A percentile compares a stretch with the other conserved stretches of the same genome.
These are phyloP conservation scores for Colletotrichum orchidophilum DNA, from an alignment of 2,329 filamentous ascomycete species.

Conservation along the genomic window DNA sequence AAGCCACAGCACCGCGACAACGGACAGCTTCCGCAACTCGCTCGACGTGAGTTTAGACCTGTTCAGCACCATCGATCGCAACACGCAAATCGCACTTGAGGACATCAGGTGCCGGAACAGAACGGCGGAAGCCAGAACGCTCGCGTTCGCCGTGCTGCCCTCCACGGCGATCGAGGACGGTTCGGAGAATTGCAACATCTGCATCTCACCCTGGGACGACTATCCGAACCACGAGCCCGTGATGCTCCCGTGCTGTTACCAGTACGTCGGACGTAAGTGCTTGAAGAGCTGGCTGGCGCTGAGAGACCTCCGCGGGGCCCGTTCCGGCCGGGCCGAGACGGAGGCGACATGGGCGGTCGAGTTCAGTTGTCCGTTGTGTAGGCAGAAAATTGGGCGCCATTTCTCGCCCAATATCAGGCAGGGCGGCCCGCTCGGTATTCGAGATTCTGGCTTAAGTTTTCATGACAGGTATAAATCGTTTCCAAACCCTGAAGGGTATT, in stretches of 20 bases:
- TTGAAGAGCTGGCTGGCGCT: constrained; percentile 15
- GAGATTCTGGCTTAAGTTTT: background rate
- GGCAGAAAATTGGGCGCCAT: background rate
- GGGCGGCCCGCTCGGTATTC: background rate
- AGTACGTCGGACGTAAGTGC: constrained; percentile 15
- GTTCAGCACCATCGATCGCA: constrained; percentile 6
- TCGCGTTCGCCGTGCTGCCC: background rate
- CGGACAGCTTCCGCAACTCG: background rate
- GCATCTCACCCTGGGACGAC: constrained; percentile 1
- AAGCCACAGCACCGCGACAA: background rate
- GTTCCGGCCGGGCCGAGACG: background rate
- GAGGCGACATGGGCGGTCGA: background rate
- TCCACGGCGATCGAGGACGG: background rate
- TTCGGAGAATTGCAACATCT: background rate
- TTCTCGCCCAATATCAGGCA: constrained; percentile 8
- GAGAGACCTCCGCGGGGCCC: background rate
- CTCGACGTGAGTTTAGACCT: background rate
- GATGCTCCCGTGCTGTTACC: constrained; percentile 14
- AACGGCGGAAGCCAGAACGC: background rate
- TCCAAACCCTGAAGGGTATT: background rate
- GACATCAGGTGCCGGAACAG: constrained; percentile 6
- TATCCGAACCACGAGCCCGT: constrained; percentile 22
- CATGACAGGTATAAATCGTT: background rate
- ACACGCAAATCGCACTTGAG: background rate
- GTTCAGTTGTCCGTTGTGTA: constrained; percentile 15